These are phyloP conservation scores for Solanum gracilifrons DNA, from an alignment of 257 asterid species.

Conservation along the genomic window DNA sequence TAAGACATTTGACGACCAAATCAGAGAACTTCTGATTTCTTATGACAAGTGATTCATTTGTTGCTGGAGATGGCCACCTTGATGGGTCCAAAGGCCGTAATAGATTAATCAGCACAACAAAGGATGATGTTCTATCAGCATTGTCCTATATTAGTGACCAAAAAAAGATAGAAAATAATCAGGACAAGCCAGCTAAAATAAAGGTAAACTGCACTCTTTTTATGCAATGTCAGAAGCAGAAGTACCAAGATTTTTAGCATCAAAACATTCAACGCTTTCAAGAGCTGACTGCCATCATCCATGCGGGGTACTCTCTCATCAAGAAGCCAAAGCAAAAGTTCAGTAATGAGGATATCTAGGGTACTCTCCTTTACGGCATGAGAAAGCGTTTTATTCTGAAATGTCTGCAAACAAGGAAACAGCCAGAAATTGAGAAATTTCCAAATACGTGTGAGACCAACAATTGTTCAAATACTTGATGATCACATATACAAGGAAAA, in stretches of 20 bases:
- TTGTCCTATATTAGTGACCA: slow-evolving; percentile 52
- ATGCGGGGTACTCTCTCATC: slow-evolving; percentile 95
- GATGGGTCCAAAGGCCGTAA: slow-evolving; percentile 92
- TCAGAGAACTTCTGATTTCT: slow-evolving; percentile 96
- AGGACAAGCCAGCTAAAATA: not conserved
- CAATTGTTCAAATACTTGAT: not conserved
- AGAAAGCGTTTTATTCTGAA: slow-evolving; percentile 84
- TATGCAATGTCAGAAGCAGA: not conserved
- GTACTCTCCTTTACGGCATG: slow-evolving; percentile 88
- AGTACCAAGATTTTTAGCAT: slow-evolving; percentile 92
- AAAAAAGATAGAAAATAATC: slow-evolving; percentile 1
- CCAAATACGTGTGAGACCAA: not conserved
- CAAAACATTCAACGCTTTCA: slow-evolving; percentile 92
- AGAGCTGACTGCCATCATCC: slow-evolving; percentile 99
- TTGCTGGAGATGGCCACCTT: slow-evolving; percentile 92
- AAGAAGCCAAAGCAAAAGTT: slow-evolving; percentile 95
- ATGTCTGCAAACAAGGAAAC: slow-evolving; percentile 45
- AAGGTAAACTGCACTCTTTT: not conserved
- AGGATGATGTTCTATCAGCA: slow-evolving; percentile 93
- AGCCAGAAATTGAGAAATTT: not conserved
- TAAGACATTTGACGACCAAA: slow-evolving; percentile 95
- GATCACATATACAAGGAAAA: not conserved
- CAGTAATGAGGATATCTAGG: slow-evolving; percentile 82
- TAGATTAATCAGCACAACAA: slow-evolving; percentile 82
- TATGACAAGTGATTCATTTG: slow-evolving; percentile 54